phyloP scores from a whole-genome alignment of 208 protist genomes.

The Sergeia podlipaevii region DNA sequence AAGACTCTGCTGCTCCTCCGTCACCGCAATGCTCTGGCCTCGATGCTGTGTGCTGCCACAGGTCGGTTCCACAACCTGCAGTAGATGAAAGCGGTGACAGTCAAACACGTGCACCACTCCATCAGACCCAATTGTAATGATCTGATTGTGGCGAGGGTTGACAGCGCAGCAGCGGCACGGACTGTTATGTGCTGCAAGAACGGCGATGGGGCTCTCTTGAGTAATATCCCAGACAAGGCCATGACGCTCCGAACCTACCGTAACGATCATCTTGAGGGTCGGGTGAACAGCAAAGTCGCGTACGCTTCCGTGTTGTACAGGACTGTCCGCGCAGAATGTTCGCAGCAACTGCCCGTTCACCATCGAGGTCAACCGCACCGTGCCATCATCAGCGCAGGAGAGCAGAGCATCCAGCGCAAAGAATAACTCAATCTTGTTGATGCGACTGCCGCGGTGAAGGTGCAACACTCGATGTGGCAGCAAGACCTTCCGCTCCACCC shows the following conservation, averaged over 20 bases:
- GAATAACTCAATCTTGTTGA: slow-evolving; percentile 74
- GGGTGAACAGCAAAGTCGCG: slow-evolving; percentile 59
- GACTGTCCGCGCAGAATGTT: slow-evolving; percentile 24
- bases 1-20: slow-evolving; percentile 30
- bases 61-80: slow-evolving; percentile 22
- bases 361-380: slow-evolving; percentile 59
- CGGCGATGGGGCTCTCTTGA: slow-evolving; percentile 47
- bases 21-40: slow-evolving; percentile 23
- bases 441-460: slow-evolving; percentile 27
- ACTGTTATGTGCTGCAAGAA: slow-evolving; percentile 60
- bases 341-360: slow-evolving; percentile 44
- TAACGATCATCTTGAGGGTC: slow-evolving; percentile 61
- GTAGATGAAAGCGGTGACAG: slow-evolving; percentile 46
- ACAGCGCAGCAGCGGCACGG: slow-evolving; percentile 60
- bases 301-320: slow-evolving; percentile 46
- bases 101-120: slow-evolving; percentile 68
- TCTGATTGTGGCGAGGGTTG: slow-evolving; percentile 26
- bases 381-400: slow-evolving; percentile 63
- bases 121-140: slow-evolving; percentile 62
- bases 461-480: slow-evolving; percentile 30
- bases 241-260: slow-evolving; percentile 65
- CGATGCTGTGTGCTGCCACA: slow-evolving; percentile 9
- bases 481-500: slow-evolving; percentile 26
- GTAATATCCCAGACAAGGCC: slow-evolving; percentile 81
- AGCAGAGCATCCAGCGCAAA: slow-evolving; percentile 52